Evolutionary conservation across 2,329 filamentous ascomycete species (phyloP), one percentile per base, ranked within the genome.

Genomic region (Hypoxylon sp.): DNA sequence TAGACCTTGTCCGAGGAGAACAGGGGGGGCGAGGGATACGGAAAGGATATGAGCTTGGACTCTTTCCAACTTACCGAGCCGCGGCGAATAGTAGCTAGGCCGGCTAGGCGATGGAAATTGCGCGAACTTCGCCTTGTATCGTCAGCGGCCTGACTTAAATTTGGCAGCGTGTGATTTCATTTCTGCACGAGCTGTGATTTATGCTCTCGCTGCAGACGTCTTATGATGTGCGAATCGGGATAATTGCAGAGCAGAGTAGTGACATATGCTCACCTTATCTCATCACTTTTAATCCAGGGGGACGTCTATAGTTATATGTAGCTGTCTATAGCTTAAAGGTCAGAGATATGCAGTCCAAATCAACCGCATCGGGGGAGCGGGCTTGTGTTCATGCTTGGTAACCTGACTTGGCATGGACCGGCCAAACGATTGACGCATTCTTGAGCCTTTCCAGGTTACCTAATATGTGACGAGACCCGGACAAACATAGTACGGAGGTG

Each of bases 51-150:
- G 58, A 56, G 59, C 49, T 63, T 55, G 47, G 52, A 61, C 55
- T 18, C 50, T 60, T 56, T 59, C 58, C 29, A 50, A 59, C 60
- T n/a, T 63, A 63, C 57, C 49, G 48, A 40, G 49, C 42, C n/a
- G 26, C 45, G 18, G 42, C 27, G 20, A 31, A 46, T 43, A 21
- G 55, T n/a, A n/a, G n/a, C n/a, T n/a, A n/a, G n/a, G n/a, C n/a
- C n/a, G n/a, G n/a, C n/a, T 53, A 63, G 38, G 52, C 53, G 7
- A 42, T 58, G 17, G 57, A 63, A 63, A 63, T 63, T 63, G 57
- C 60, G 47, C 45, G 54, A 50, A 53, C 31, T 48, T 45, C 43
- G 38, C 48, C 57, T 49, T 52, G 49, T 55, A 55, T 29, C 47
- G 46, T 55, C 50, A 63, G 57, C 53, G 21, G n/a, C 50, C 29